Base-by-base conservation (phyloP, 1,284 basidiomycete species). In the Fistulinella staudtii region DNA sequence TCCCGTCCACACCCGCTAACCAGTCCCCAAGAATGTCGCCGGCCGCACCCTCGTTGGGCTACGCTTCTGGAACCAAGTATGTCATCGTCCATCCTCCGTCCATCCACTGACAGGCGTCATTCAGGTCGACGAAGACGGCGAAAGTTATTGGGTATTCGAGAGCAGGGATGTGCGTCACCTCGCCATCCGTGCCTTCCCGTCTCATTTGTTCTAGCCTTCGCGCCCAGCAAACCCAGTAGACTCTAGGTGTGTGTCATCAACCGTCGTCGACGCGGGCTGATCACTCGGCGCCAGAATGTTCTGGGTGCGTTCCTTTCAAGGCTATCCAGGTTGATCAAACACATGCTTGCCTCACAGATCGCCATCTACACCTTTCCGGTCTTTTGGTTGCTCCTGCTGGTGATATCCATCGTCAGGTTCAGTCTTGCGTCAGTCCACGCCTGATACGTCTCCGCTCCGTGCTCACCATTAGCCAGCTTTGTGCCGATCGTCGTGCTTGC, bases 71-170 rank as follows among this genome's bases (percentile, higher is more conserved):
- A 97, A 96, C 64, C 93, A 96, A 67, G 92, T 82, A 46, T 18
- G 68, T 51, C 9, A 4, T 42, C 25, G 17, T 36, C 27, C 24
- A 22, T 3, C 14, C 39, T 10, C 38, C 21, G 13, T 18, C 41
- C 21, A 30, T 44, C 43, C 27, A 40, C 55, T 47, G 25, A 58
- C 34, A 7, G 24, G 14, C 49, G 14, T 39, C 41, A 34, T 47
- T 27, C 45, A 85, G 83, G 85, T 97, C 11, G 92, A 96, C 57
- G 93, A 95, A 44, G 92, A 96, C 55, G 93, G 93, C 2, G 91
- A 94, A 62, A 92, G 87, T 61, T 91, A 85, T 53, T 96, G 93
- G 93, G 93, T 96, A 4, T 96, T 96, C 56, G 93, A 95, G 69
- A 89, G 86, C 55, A 78, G 91, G 60, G 93, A 95, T 66, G 92